Base-by-base conservation (phyloP, 2,329 filamentous ascomycete species). In the Epichloe glyceriae region DNA sequence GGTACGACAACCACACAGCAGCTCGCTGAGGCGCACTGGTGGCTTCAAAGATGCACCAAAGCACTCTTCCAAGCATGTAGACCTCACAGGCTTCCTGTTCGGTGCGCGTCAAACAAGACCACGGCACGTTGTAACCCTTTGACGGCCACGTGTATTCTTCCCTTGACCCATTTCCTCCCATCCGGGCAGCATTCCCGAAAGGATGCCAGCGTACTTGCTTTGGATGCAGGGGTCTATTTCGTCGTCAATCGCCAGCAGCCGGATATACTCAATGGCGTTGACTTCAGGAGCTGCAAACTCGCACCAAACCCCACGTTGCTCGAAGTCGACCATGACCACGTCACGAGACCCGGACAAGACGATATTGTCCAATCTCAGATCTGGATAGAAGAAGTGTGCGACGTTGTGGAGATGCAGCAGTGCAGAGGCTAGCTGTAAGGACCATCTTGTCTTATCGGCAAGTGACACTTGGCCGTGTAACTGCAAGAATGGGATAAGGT, bases 31-130 rank as follows among this genome's bases (percentile, higher is more conserved):
- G 78, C 2, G 76, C 77, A 52, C 75, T 76, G 58, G 74, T 73
- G 19, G 76, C 77, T 60, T 82, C 79, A 51, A 82, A 82, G 15
- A 82, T 72, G 58, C 79, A 82, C 78, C 78, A 82, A 45, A 82
- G 65, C 26, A 80, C 68, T 39, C 78, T 71, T 5, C 78, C 79
- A 15, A 82, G 72, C 78, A 81, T 80, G 62, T 80, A 82, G 1
- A 80, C 78, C 60, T 79, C 74, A 19, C 78, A 78, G 0, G 73
- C 68, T 57, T 82, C 79, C 55, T 77, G 74, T 55, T 82, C 78
- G 3, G 53, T 53, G 1, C 62, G 60, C 14, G 66, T 71, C n/a
- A 82, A 67, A 49, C 71, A 74, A 4, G 73, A 67, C 78, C 78
- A 82, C 4, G 77, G 65, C 7, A 77, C 64, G 55, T 80, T 80